phyloP scores from a whole-genome alignment of 495 filamentous ascomycete genomes.

The Penicillium cosmopolitanum region DNA sequence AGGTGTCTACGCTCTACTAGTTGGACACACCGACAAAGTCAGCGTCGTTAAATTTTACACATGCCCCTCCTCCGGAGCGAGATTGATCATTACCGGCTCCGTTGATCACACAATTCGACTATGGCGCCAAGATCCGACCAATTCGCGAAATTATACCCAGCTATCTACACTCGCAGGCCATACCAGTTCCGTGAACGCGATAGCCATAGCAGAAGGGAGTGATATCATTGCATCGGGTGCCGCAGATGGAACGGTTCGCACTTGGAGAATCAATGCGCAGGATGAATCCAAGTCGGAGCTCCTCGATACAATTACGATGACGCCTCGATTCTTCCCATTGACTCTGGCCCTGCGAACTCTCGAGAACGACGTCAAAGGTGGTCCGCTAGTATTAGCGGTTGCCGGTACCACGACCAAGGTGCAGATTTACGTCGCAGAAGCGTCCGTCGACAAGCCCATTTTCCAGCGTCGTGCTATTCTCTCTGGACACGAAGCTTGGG shows the following conservation, averaged over 20 bases:
- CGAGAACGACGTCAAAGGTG: conserved; percentile 44
- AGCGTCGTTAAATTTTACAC: conserved; percentile 82
- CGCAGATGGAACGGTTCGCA: conserved; percentile 80
- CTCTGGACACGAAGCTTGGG: conserved; percentile 93
- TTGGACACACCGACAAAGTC: conserved; percentile 80
- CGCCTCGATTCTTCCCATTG: conserved; percentile 80
- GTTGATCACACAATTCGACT: conserved; percentile 78
- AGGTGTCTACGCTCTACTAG: conserved; percentile 72
- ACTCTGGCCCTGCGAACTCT: conserved; percentile 67
- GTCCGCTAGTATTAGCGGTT: conserved; percentile 70
- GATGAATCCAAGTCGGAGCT: conserved; percentile 45
- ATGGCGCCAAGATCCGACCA: conserved; percentile 55
- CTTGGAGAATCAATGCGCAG: conserved; percentile 65
- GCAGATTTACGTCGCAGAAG: conserved; percentile 70
- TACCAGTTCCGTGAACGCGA: conserved; percentile 75
- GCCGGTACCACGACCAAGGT: conserved; percentile 79
- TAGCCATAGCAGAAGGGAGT: conserved; percentile 58
- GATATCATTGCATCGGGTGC: conserved; percentile 71
- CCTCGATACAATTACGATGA: conserved; percentile 72
- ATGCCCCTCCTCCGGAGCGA: conserved; percentile 46
- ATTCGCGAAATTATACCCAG: conserved; percentile 38
- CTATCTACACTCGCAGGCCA: conserved; percentile 64
- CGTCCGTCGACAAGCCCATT: conserved; percentile 33
- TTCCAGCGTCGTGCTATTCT: conserved; percentile 81
- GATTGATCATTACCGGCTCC: conserved; percentile 75